Evolutionary conservation across 441 rosid genomes (phyloP).

Genomic region (Aquilaria agallochum): DNA sequence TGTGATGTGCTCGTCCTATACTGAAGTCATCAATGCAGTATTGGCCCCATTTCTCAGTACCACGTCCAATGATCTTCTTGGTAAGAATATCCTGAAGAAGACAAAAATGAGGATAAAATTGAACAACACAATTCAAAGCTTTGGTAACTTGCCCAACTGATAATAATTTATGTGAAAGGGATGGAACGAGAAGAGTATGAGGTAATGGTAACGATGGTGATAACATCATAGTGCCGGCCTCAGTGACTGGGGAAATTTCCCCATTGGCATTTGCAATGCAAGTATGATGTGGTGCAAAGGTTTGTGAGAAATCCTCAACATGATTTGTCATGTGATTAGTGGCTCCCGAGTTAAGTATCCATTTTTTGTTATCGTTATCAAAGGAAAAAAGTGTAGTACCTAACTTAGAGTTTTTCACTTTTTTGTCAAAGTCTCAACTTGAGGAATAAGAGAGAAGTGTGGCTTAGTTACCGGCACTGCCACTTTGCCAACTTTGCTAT

Average conservation of each 20-base stretch:
- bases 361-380: not conserved
- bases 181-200: slow-evolving; percentile 2
- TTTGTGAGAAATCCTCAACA: no score
- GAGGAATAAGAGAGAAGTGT: not conserved
- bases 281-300: not conserved
- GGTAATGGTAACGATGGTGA: not conserved
- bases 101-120: not conserved
- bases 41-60: not conserved
- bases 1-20: not conserved
- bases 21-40: not conserved
- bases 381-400: not conserved
- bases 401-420: no score
- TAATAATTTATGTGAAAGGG: not conserved
- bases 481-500: not conserved
- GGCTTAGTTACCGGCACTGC: not conserved
- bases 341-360: not conserved
- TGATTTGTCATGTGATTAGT: not conserved
- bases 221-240: not conserved
- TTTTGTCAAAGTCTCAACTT: no score
- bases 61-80: not conserved
- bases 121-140: not conserved
- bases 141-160: not conserved
- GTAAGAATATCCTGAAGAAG: slow-evolving; percentile 9
- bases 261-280: not conserved
- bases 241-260: not conserved